Percentiles rank a stretch among this genome's conserved stretches.
Conservation (phyloP, 2,329 filamentous ascomycete genomes). For the Didymella arachidicola region DNA sequence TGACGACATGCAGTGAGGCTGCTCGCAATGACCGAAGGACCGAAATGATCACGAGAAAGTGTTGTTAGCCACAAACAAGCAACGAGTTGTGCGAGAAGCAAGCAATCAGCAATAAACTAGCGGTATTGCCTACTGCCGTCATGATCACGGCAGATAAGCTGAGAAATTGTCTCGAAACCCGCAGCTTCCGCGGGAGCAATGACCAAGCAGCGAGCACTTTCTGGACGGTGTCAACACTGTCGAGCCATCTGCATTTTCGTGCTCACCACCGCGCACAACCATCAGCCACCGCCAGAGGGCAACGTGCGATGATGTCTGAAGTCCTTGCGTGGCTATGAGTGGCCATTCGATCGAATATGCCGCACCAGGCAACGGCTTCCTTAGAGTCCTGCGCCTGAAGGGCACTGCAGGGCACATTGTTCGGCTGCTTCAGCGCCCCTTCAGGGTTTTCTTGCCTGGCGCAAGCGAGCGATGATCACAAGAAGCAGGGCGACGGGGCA, state of each 20-base stretch:
- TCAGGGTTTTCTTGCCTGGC: slow-evolving; percentile 9
- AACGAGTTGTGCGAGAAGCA: slow-evolving; percentile 9
- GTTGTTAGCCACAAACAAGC: not conserved
- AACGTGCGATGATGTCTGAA: slow-evolving; percentile 6
- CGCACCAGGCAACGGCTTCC: slow-evolving; percentile 5
- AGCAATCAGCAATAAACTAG: not conserved
- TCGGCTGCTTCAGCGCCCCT: slow-evolving; percentile 10
- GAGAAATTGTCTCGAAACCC: not conserved
- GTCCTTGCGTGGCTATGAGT: not conserved
- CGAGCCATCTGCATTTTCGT: not conserved
- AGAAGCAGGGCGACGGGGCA: slow-evolving; percentile 18
- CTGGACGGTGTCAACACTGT: not conserved
- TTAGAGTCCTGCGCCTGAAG: not conserved
- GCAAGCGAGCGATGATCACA: slow-evolving; percentile 13
- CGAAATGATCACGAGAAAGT: slow-evolving; percentile 1
- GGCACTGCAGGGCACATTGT: slow-evolving; percentile 7
- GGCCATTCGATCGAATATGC: not conserved
- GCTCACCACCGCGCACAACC: slow-evolving; percentile 1
- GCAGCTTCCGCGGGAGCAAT: not conserved
- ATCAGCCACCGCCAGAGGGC: slow-evolving; percentile 3
- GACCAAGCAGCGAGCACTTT: not conserved
- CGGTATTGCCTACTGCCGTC: not conserved
- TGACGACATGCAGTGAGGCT: slow-evolving; percentile 9
- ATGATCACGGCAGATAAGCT: not conserved
- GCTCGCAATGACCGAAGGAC: slow-evolving; percentile 11